These are phyloP conservation scores for Bertia moriformis DNA, from an alignment of 2,329 filamentous ascomycete genomes.

Conservation along the genomic window DNA sequence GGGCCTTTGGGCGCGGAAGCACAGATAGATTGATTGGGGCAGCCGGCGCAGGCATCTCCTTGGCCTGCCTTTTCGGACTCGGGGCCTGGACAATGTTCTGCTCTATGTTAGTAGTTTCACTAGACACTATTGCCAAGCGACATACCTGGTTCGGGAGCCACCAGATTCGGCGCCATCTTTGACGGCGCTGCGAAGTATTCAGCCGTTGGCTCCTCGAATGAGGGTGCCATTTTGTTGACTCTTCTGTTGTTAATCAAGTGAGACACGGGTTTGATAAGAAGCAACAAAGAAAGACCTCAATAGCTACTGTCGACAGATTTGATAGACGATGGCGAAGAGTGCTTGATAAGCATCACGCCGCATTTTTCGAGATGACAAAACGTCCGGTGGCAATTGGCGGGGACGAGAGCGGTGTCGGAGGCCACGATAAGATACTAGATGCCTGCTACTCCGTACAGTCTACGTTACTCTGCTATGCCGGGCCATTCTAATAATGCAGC, in stretches of 20 bases:
- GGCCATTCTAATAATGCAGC: too few relatives aligned
- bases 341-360: too few relatives aligned
- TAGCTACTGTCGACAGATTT: too few relatives aligned
- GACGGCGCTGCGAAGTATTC: constrained; percentile 40
- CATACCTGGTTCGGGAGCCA: constrained; percentile 46
- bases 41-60: constrained; percentile 53
- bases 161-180: constrained; percentile 46
- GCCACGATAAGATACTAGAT: background rate
- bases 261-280: too few relatives aligned
- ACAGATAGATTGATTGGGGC: constrained; percentile 62
- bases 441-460: too few relatives aligned
- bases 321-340: too few relatives aligned
- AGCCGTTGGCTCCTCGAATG: constrained; percentile 40
- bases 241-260: too few relatives aligned
- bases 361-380: too few relatives aligned
- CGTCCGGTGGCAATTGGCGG: background rate
- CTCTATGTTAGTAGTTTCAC: background rate
- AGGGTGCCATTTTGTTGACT: constrained; percentile 43
- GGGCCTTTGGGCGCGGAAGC: constrained; percentile 61
- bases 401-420: background rate
- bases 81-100: constrained; percentile 59
- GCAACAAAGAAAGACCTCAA: too few relatives aligned
- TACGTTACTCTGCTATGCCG: too few relatives aligned
- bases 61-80: constrained; percentile 32
- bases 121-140: background rate